Percentiles rank a stretch among this genome's conserved stretches.
phyloP scores from a whole-genome alignment of 2,329 filamentous ascomycete genomes.

The Colletotrichum salicis region DNA sequence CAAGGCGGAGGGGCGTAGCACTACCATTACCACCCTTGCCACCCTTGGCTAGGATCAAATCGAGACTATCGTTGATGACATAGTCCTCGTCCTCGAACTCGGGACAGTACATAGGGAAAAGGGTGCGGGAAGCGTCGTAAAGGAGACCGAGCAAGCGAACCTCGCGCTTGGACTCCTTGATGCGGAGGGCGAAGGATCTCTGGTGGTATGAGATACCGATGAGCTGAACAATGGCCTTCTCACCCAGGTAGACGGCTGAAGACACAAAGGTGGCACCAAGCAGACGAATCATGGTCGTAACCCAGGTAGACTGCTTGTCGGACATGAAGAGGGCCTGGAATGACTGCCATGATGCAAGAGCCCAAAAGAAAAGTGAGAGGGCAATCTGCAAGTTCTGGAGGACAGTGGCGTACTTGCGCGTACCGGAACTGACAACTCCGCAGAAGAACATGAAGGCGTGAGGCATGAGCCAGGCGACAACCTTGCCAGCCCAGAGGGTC shows the following conservation, averaged over 20 bases:
- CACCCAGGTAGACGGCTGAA: constrained; percentile 76
- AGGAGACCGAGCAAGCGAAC: constrained; percentile 84
- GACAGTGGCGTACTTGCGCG: constrained; percentile 76
- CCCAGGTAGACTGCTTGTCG: constrained; percentile 55
- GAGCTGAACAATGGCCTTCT: constrained; percentile 82
- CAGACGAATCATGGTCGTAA: constrained; percentile 69
- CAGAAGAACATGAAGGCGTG: constrained; percentile 74
- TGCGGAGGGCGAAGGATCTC: constrained; percentile 82
- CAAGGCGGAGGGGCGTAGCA: constrained; percentile 80
- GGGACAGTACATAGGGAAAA: constrained; percentile 92
- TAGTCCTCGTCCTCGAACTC: constrained; percentile 95
- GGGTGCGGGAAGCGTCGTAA: constrained; percentile 86
- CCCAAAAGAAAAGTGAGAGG: constrained; percentile 76
- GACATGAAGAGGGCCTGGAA: constrained; percentile 66
- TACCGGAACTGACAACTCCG: constrained; percentile 75
- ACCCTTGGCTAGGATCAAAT: constrained; percentile 68
- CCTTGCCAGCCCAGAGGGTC: constrained; percentile 73
- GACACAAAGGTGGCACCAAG: constrained; percentile 75
- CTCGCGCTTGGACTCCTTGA: constrained; percentile 90
- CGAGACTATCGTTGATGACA: constrained; percentile 85
- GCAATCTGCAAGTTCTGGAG: constrained; percentile 73
- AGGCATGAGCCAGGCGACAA: constrained; percentile 70
- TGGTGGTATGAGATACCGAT: constrained; percentile 89
- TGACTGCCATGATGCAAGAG: constrained; percentile 69
- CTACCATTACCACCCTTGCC: constrained; percentile 64